A percentile compares a stretch with the other conserved stretches of the same genome.
Conservation (phyloP, 2,329 filamentous ascomycete genomes). For the Sporothrix pallida region DNA sequence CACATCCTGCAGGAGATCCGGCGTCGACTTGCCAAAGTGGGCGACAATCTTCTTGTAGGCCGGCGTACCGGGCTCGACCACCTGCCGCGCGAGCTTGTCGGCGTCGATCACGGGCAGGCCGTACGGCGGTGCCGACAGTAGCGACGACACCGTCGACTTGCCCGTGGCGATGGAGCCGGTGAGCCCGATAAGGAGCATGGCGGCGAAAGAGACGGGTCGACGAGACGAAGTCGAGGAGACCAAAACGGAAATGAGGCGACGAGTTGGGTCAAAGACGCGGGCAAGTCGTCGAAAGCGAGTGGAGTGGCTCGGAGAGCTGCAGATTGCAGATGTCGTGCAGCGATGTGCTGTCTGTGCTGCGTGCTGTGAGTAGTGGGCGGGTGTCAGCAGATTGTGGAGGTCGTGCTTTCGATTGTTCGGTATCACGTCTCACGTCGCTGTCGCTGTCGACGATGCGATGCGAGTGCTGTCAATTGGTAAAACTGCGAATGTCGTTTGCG, state of each 20-base stretch:
- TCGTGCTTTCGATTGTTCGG: neutral
- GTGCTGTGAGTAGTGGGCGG: neutral
- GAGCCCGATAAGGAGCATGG: conserved; percentile 94
- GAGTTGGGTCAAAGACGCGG: neutral
- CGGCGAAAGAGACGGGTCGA: neutral
- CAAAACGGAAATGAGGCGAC: neutral
- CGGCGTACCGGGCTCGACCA: conserved; percentile 87
- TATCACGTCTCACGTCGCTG: neutral
- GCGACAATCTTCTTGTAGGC: conserved; percentile 83
- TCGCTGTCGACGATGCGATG: neutral
- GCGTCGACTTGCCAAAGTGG: conserved; percentile 81
- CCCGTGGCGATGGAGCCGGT: conserved; percentile 98
- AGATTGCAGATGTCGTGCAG: conserved; percentile 14
- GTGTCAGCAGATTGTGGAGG: neutral
- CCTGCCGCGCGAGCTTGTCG: conserved; percentile 87
- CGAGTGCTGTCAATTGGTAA: neutral
- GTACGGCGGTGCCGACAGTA: conserved; percentile 81
- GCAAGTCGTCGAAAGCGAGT: neutral
- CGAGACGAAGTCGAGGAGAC: neutral
- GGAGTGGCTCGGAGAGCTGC: neutral
- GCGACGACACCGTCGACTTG: conserved; percentile 90
- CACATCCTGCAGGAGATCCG: conserved; percentile 75
- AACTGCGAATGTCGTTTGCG: neutral
- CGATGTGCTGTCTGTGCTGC: neutral
- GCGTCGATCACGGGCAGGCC: conserved; percentile 91